A percentile compares a stretch with the other conserved stretches of the same genome.
phyloP scores from a whole-genome alignment of 352 stramenopile genomes.

The Globisporangium solare region DNA sequence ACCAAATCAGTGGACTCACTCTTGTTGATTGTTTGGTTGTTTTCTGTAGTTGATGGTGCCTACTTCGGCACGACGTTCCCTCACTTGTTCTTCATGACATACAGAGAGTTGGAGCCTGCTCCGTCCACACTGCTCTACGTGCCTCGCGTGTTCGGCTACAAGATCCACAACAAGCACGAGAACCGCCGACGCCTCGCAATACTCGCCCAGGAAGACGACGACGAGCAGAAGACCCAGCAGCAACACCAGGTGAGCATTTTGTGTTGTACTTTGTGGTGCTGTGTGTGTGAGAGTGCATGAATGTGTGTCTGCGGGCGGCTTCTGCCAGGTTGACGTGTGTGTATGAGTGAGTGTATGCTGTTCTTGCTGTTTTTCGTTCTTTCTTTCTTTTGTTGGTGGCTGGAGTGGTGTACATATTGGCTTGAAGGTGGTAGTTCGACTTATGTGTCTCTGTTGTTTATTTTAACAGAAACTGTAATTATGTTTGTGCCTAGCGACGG shows the following conservation, averaged over 20 bases:
- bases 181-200: slow-evolving; percentile 80
- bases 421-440: slow-evolving; percentile 65
- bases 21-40: background rate
- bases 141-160: slow-evolving; percentile 90
- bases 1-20: slow-evolving; percentile 9
- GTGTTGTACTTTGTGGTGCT: slow-evolving; percentile 13
- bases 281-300: slow-evolving; percentile 22
- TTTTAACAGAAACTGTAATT: slow-evolving; percentile 92
- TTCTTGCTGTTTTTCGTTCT: too few species aligned
- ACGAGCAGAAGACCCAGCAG: slow-evolving; percentile 59
- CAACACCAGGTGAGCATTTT: slow-evolving; percentile 42
- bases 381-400: slow-evolving; percentile 27
- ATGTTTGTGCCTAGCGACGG: slow-evolving; percentile 86
- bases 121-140: slow-evolving; percentile 85
- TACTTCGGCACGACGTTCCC: slow-evolving; percentile 99
- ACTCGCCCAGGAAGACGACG: slow-evolving; percentile 77
- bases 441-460: slow-evolving; percentile 83
- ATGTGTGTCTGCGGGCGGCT: slow-evolving; percentile 4
- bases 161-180: slow-evolving; percentile 86
- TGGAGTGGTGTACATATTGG: slow-evolving; percentile 6
- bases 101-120: slow-evolving; percentile 88
- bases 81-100: slow-evolving; percentile 98
- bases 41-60: slow-evolving; percentile 86
- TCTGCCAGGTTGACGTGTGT: background rate
- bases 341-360: slow-evolving; percentile 15